Evolutionary conservation across 495 filamentous ascomycete genomes (phyloP), one percentile per base, ranked within the genome.

Genomic region (Aspergillus saccharolyticus): DNA sequence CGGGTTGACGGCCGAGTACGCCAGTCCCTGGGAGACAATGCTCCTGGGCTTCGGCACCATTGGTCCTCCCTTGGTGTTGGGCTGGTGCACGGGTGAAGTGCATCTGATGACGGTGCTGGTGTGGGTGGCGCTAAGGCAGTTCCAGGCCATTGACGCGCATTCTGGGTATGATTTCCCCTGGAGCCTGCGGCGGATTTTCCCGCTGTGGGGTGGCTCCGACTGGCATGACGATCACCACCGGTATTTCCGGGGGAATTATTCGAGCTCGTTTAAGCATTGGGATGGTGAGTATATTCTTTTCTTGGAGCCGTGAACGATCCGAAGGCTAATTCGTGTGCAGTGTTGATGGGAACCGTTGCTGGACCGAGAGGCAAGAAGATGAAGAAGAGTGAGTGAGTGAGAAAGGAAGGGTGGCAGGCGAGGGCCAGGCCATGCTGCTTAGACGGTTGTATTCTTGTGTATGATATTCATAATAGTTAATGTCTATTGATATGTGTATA

Each of bases 251-350:
- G 94, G 94, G 54, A 98, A 98, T 78, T 98, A 96, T 71, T 81
- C 93, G 42, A 96, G 91, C 66, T 95, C 89, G 73, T 98, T 98
- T 83, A 83, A 91, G 68, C 96, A 94, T 90, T 97, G 95, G 94
- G 94, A 98, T 75, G 46, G 63, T 65, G 43, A 60, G 63, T 62
- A 16, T 28, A 12, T 17, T 21, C 10, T 53, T 25, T 17, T 53
- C 21, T 24, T 2, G 4, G 44, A 25, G 43, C n/a, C n/a, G n/a
- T n/a, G n/a, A n/a, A n/a, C n/a, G 8, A 17, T 30, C 14, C 42
- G 28, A 7, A 33, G 33, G 42, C 33, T 30, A 56, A 16, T 45
- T 19, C 21, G 1, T 22, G 4, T 50, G 17, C 50, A 65, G 63
- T 62, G 10, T 51, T 65, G 28, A 65, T 65, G 63, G 63, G 63